A percentile compares a stretch with the other conserved stretches of the same genome.
Evolutionary conservation across 495 filamentous ascomycete genomes (phyloP).

Genomic region (Talaromyces ruber): DNA sequence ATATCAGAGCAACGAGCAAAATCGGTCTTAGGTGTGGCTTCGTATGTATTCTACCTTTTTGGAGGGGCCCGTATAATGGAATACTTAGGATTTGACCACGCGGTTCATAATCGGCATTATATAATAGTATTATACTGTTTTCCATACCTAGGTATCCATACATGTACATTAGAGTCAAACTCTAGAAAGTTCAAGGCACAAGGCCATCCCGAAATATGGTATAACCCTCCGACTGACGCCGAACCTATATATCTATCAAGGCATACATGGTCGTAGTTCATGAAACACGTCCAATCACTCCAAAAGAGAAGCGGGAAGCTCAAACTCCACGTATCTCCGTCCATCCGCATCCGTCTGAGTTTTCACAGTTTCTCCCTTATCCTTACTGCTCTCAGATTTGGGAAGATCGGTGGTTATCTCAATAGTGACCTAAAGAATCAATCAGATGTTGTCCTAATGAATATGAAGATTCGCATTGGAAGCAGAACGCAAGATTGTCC

Average conservation of each 20-base stretch:
- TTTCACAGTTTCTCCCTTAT: conserved; percentile 9
- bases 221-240: neutral
- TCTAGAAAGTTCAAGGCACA: neutral
- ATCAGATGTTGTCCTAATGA: conserved; percentile 11
- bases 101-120: neutral
- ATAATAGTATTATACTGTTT: neutral
- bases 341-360: conserved; percentile 13
- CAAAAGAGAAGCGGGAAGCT: conserved; percentile 30
- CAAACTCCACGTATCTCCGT: conserved; percentile 25
- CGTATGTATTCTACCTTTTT: neutral
- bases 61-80: neutral
- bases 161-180: neutral
- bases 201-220: neutral
- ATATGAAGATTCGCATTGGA: conserved; percentile 17
- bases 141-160: neutral
- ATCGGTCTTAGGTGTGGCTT: neutral
- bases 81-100: no score
- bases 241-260: conserved; percentile 4
- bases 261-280: conserved; percentile 1
- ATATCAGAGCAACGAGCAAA: neutral
- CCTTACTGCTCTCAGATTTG: conserved; percentile 37
- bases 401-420: conserved; percentile 55
- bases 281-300: conserved; percentile 15
- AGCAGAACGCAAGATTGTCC: conserved; percentile 23
- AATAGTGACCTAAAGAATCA: conserved; percentile 50